Conservation (phyloP, 257 asterid species). For the Scutellaria minor region DNA sequence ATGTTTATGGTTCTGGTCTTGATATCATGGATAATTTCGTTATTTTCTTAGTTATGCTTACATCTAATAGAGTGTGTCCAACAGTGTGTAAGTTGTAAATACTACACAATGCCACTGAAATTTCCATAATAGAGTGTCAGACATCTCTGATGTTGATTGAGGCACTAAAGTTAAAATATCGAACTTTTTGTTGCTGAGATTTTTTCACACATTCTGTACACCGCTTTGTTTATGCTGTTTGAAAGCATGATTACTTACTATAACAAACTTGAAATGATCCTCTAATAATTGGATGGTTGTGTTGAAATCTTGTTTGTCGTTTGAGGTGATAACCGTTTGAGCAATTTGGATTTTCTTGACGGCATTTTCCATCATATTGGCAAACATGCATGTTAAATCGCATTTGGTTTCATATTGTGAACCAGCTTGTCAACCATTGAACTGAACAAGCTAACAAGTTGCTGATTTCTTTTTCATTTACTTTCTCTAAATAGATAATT, state of each 20-base stretch:
- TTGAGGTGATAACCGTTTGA: background rate
- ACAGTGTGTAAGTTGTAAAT: too few relatives aligned
- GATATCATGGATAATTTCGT: background rate
- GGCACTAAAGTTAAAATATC: background rate
- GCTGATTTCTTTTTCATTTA: too few relatives aligned
- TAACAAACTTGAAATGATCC: conserved; percentile 1
- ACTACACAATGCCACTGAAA: too few relatives aligned
- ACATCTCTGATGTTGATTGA: background rate
- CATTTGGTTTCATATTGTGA: background rate
- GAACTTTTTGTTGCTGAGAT: background rate
- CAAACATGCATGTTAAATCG: conserved; percentile 1
- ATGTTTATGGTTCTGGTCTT: conserved; percentile 11
- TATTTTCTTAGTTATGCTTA: background rate
- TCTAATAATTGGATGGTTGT: background rate
- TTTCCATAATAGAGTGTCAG: background rate
- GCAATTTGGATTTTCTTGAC: background rate
- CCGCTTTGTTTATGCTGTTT: background rate
- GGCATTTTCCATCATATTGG: conserved; percentile 2
- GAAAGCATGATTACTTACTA: background rate
- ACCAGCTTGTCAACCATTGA: background rate
- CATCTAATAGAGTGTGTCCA: background rate
- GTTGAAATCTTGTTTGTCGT: background rate
- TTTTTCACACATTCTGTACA: background rate
- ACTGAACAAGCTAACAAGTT: background rate
- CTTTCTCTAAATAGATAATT: too few relatives aligned